Evolutionary conservation across 2,329 filamentous ascomycete species (phyloP), one percentile per base, ranked within the genome.

Genomic region (Polychaeton citri): DNA sequence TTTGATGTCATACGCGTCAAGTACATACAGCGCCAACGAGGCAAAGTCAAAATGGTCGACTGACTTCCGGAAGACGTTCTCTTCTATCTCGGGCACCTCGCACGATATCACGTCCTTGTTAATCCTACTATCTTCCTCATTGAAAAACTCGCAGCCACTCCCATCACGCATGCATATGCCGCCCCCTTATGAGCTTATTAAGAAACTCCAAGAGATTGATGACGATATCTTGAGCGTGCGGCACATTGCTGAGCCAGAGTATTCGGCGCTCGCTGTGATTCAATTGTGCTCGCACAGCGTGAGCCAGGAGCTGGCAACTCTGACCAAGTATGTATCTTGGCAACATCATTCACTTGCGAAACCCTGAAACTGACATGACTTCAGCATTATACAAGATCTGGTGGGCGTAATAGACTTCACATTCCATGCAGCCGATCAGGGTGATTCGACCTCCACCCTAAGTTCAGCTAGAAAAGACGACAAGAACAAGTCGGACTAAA

Each of bases 321-420:
- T 85, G 41, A 63, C 81, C 41, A 37, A 35, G 46, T 48, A 33
- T 37, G 46, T 43, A 8, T 24, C 8, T 19, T 9, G 83, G 0
- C 73, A 12, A 81, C 51, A 74, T 76, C 1, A 10, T 36, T 82
- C 81, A 57, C 75, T 76, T 0, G 75, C 81, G 7, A 60, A 81
- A 47, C 76, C n/a, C n/a, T n/a, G n/a, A 44, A 38, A 51, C 50
- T 41, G 18, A 40, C 35, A 4, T 24, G 15, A 19, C 31, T 7
- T 3, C 15, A 50, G 49, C 17, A 65, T 67, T 28, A 72, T 83
- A 1, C 75, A 68, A 47, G 68, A 66, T 13, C 57, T 84, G 10
- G 79, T 84, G 0, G 80, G 80, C 1, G 78, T 81, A 39, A 67
- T 82, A 12, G 79, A 84, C 54, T 84, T 84, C 48, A 74, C 71